phyloP scores from a whole-genome alignment of 306 rosid species.

The Amphicarpaea edgeworthii region DNA sequence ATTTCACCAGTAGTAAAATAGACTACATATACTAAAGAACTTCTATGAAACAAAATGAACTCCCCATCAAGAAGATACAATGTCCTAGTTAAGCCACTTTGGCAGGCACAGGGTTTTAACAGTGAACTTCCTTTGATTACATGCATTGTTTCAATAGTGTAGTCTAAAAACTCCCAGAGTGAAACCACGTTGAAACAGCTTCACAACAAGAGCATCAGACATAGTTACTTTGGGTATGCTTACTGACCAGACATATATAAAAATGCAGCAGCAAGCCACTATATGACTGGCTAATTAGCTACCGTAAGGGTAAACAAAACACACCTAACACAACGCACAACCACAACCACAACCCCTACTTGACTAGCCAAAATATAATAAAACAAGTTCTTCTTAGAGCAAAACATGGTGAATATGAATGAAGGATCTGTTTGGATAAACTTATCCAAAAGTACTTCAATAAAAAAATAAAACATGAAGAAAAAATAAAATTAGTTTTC shows the following conservation, averaged over 20 bases:
- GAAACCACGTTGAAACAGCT: constrained; percentile 44
- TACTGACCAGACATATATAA: constrained; percentile 72
- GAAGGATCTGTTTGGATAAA: too few relatives aligned
- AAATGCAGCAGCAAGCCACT: constrained; percentile 51
- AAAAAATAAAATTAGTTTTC: too few relatives aligned
- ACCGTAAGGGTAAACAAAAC: constrained; percentile 41
- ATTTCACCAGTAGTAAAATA: background rate
- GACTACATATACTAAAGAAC: background rate
- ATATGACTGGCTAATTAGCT: constrained; percentile 74
- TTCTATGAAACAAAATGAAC: background rate
- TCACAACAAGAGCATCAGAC: constrained; percentile 53
- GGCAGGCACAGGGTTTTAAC: background rate
- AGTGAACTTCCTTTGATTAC: background rate
- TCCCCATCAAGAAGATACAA: constrained; percentile 7
- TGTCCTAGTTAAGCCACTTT: background rate
- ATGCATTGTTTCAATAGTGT: constrained; percentile 28
- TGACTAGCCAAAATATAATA: background rate
- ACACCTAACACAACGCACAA: background rate
- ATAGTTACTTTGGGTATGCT: constrained; percentile 64
- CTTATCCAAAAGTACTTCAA: too few relatives aligned
- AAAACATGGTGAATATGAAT: background rate
- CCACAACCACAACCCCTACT: background rate
- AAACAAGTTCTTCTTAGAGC: too few relatives aligned
- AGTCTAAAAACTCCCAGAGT: constrained; percentile 35
- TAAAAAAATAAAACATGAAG: too few relatives aligned